A percentile compares a stretch with the other conserved stretches of the same genome.
Evolutionary conservation across 169 alveolate species (phyloP).

Genomic region (Plasmodium falciparum): DNA sequence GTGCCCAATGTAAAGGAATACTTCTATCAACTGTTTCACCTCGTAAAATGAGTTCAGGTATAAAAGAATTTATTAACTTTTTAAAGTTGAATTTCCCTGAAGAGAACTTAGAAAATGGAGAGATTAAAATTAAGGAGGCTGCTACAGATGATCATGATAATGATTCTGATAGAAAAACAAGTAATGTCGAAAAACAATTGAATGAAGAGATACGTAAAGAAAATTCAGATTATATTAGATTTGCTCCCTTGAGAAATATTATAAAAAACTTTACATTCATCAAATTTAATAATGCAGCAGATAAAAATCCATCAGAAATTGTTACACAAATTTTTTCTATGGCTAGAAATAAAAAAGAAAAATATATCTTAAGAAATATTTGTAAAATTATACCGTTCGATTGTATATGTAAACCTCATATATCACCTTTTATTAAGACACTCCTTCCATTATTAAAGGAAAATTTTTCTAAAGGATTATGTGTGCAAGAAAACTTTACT

Average conservation of each 20-base stretch:
- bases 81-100: constrained; percentile 21
- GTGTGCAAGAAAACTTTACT: constrained; percentile 29
- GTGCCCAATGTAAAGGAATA: constrained; percentile 53
- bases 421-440: constrained; percentile 56
- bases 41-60: constrained; percentile 13
- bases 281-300: constrained; percentile 76
- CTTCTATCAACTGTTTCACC: constrained; percentile 36
- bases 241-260: constrained; percentile 83
- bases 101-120: constrained; percentile 70
- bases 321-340: constrained; percentile 75
- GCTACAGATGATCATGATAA: background rate
- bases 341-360: constrained; percentile 50
- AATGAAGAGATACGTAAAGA: constrained; percentile 67
- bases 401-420: constrained; percentile 81
- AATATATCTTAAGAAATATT: constrained; percentile 73
- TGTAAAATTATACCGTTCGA: constrained; percentile 84
- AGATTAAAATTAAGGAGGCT: constrained; percentile 7
- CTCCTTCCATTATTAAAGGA: constrained; percentile 26
- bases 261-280: constrained; percentile 79
- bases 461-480: constrained; percentile 22
- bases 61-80: constrained; percentile 50
- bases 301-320: constrained; percentile 80
- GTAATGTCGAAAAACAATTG: constrained; percentile 77
- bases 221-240: constrained; percentile 78
- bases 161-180: constrained; percentile 12